phyloP scores from a whole-genome alignment of 192 early-diverging fungal species.

The Chytriomyces sp. region DNA sequence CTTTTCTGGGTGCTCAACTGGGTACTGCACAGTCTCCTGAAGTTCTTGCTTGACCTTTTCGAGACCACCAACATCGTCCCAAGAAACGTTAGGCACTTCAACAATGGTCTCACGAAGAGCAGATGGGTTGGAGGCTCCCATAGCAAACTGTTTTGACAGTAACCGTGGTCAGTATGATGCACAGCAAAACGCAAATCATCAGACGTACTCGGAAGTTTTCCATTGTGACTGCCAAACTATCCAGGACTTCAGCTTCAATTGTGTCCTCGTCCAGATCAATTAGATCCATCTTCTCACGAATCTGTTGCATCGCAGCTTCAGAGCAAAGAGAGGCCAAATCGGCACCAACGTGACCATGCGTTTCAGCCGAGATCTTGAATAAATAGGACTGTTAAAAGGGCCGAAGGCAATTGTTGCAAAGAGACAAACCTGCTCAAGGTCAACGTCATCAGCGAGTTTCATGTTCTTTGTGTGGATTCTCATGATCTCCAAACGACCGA shows the following conservation, averaged over 20 bases:
- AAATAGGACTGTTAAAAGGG: constrained; percentile 1
- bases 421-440: constrained; percentile 77
- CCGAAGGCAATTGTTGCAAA: background rate
- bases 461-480: constrained; percentile 99
- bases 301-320: constrained; percentile 99
- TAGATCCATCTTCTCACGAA: constrained; percentile 98
- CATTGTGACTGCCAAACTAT: constrained; percentile 94
- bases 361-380: constrained; percentile 85
- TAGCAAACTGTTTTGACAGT: constrained; percentile 71
- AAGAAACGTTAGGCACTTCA: constrained; percentile 92
- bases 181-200: constrained; percentile 3
- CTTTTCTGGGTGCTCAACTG: constrained; percentile 98
- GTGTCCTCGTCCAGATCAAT: constrained; percentile 99
- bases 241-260: constrained; percentile 96
- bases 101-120: constrained; percentile 99
- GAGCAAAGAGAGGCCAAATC: constrained; percentile 98
- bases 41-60: constrained; percentile 98
- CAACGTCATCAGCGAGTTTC: constrained; percentile 96
- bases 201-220: constrained; percentile 86
- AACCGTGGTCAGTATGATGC: background rate
- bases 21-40: constrained; percentile 98
- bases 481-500: constrained; percentile 96
- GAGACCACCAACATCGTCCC: constrained; percentile 97
- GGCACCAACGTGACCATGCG: constrained; percentile 96
- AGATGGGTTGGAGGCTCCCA: constrained; percentile 93